Base-by-base conservation (phyloP, 768 basidiomycete genomes). In the Suillus paluster region DNA sequence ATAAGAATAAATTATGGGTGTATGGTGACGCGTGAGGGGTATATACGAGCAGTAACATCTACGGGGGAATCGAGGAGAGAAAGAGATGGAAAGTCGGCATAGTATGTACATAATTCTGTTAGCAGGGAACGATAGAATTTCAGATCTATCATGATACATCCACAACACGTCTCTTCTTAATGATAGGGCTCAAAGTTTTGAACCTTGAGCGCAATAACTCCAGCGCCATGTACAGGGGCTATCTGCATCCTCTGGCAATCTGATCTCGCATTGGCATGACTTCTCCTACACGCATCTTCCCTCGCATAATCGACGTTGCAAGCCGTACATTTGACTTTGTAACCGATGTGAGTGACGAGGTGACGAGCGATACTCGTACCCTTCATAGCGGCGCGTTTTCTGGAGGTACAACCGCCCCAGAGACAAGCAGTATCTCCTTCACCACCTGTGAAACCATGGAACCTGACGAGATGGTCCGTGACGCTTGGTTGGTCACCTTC, bases 271-370 rank as follows among this genome's bases (percentile, higher is more conserved):
- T 55, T 55, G 58, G 67, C 70, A 33, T 74, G 73, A 14, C 74
- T 74, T 59, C 73, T 75, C 63, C 75, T 74, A 25, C 74, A 74
- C 21, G 73, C 73, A 48, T 74, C 74, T 64, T 69, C 73, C 33
- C 73, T 65, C 42, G 73, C 74, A 62, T 74, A 76, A 62, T 73
- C 73, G 61, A 67, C 70, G 63, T 66, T 69, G 66, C 73, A 74
- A 19, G 69, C 66, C 55, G 66, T 58, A 27, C 73, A 74, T 49
- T 72, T 72, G 39, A 75, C 67, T 30, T 74, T 58, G 21, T 67
- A 76, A 1, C 74, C 73, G 21, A 74, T 64, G 21, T 74, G 73
- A 45, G 73, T 74, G 57, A 74, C 69, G 58, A 74, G 72, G 38
- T 74, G 73, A 5, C 74, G 69, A 9, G 73, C 73, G 21, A 74